A percentile compares a stretch with the other conserved stretches of the same genome.
These are phyloP conservation scores for Paraleonurus japonicus DNA, from an alignment of 257 asterid species.

Conservation along the genomic window DNA sequence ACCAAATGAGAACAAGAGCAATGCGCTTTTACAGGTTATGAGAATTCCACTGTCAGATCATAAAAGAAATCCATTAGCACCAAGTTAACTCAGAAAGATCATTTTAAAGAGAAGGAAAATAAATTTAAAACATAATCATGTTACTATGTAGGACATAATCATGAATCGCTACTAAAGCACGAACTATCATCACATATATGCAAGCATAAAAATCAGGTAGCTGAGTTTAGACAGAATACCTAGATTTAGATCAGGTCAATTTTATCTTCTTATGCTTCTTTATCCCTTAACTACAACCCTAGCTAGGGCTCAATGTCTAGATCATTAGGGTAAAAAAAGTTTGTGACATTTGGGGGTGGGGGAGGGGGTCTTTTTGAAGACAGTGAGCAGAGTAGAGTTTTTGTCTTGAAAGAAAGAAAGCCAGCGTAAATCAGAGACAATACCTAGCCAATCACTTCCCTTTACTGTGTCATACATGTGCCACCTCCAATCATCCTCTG, in stretches of 20 bases:
- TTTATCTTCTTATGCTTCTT: background rate
- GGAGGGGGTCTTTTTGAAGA: background rate
- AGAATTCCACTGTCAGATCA: background rate
- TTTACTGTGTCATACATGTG: constrained; percentile 98
- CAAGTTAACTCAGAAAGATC: background rate
- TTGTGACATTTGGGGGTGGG: background rate
- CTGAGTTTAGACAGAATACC: background rate
- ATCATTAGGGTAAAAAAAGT: too few relatives aligned
- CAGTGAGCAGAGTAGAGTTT: background rate
- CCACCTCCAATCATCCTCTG: constrained; percentile 99
- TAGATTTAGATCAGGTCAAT: background rate
- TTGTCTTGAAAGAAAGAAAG: background rate
- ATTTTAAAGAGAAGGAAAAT: background rate
- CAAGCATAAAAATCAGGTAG: background rate
- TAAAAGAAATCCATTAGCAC: background rate
- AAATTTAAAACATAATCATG: background rate
- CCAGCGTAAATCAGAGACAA: background rate
- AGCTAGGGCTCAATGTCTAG: background rate
- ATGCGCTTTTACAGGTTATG: background rate
- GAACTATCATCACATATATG: background rate
- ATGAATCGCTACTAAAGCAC: background rate
- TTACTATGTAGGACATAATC: background rate
- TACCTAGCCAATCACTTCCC: constrained; percentile 99
- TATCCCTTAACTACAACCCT: background rate
- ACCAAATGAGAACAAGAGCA: background rate